Evolutionary conservation across 768 basidiomycete genomes (phyloP).

Genomic region (Lyophyllum decastes): DNA sequence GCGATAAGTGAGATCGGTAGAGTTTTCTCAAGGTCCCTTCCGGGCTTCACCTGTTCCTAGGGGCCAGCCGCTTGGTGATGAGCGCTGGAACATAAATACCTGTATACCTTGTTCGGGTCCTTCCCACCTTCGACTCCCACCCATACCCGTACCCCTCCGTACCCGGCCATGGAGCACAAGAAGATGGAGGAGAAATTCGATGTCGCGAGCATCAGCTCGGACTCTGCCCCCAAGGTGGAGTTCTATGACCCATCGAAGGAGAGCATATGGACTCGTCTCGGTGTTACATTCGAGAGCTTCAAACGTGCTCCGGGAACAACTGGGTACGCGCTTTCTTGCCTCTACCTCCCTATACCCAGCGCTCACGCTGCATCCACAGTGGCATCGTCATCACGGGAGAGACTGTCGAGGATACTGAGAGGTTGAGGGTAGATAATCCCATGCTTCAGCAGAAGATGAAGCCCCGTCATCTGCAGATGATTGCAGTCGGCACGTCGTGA

Average conservation of each 20-base stretch:
- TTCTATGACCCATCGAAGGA: constrained; percentile 52
- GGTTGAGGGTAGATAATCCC: constrained; percentile 38
- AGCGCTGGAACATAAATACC: constrained; percentile 11
- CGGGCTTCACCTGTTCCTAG: constrained; percentile 7
- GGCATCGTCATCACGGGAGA: constrained; percentile 38
- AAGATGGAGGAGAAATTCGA: constrained; percentile 35
- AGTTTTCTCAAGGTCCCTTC: not conserved
- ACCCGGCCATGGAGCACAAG: constrained; percentile 27
- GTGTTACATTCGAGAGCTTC: constrained; percentile 43
- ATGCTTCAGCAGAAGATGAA: constrained; percentile 53
- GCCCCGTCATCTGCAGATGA: constrained; percentile 47
- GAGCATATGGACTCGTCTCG: constrained; percentile 43
- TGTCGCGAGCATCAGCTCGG: constrained; percentile 29
- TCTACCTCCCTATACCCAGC: not conserved
- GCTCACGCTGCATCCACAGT: constrained; percentile 22
- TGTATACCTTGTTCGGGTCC: not conserved
- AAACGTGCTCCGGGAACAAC: constrained; percentile 49
- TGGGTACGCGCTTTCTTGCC: constrained; percentile 32
- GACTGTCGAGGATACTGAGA: constrained; percentile 37
- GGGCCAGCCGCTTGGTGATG: constrained; percentile 3
- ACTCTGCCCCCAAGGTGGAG: constrained; percentile 26
- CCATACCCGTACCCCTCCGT: not conserved
- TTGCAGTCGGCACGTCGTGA: constrained; percentile 43
- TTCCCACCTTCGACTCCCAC: constrained; percentile 7
- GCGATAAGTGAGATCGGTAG: constrained; percentile 1